Conservation (phyloP, 257 asterid genomes). For the Oldenlandia corymbosa region DNA sequence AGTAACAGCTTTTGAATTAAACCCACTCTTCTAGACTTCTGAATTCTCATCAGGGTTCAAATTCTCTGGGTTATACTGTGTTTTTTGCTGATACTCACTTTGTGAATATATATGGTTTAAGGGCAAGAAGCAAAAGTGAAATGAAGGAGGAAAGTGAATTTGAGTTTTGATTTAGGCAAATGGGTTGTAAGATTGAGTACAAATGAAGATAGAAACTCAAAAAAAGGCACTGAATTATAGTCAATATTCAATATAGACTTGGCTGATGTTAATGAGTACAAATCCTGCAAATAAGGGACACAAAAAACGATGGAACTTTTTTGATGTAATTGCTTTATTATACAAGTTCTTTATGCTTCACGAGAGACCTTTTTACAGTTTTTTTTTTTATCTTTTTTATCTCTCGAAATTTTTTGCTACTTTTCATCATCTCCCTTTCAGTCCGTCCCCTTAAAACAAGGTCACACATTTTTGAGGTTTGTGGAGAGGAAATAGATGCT, state of each 20-base stretch:
- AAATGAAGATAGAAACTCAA: not conserved
- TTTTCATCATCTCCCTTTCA: conserved; percentile 27
- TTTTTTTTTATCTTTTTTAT: no score
- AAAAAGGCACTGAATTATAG: not conserved
- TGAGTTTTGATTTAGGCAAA: not conserved
- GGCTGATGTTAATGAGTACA: conserved; percentile 16
- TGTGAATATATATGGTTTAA: no score
- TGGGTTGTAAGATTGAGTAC: conserved; percentile 1
- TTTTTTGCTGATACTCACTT: no score
- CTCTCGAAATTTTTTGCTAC: conserved; percentile 10
- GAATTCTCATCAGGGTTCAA: conserved; percentile 10
- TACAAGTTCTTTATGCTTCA: conserved; percentile 21
- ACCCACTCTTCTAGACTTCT: conserved; percentile 11
- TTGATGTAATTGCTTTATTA: not conserved
- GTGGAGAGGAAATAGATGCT: not conserved
- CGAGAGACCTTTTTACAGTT: conserved; percentile 15
- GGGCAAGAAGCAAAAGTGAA: no score
- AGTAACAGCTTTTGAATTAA: conserved; percentile 19
- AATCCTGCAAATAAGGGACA: conserved; percentile 28
- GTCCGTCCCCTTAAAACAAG: conserved; percentile 28
- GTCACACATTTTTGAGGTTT: not conserved
- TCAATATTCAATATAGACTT: not conserved
- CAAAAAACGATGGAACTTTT: conserved; percentile 31
- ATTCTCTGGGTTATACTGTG: no score
- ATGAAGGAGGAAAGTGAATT: no score